Base-by-base conservation (phyloP, 768 basidiomycete species). In the Cubamyces lactineus region DNA sequence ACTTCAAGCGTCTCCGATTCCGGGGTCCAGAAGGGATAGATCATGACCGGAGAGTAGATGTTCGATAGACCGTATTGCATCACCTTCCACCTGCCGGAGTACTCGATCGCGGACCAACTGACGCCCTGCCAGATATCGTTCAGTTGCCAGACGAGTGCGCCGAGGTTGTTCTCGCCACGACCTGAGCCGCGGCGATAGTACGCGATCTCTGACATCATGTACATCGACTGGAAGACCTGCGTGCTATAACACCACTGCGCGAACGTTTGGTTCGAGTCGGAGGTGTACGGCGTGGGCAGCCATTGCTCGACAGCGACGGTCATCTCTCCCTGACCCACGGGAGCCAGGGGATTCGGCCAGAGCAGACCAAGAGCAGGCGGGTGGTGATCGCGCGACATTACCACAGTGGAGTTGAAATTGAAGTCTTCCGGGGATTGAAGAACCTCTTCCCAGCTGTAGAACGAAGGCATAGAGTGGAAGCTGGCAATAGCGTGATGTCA, bases 191-290 rank as follows among this genome's bases (percentile, higher is more conserved):
- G 81, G 34, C 85, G 76, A 71, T 86, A 86, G 76, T 78, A 86
- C 7, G 83, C 79, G 45, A 85, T 79, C 67, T 86, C 75, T 17
- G 83, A 77, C 17, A 79, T 76, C 76, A 85, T 84, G 47, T 81
- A 79, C 77, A 86, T 79, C 21, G 80, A 74, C 65, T 85, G 85
- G 79, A 85, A 85, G 21, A 85, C 64, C 64, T 86, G 85, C 4
- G 84, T 85, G 70, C 82, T 84, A 75, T 78, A 86, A 70, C 82
- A 85, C 84, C 84, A 85, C 67, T 85, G 83, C 0, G 84, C 81
- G 69, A 86, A 86, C 0, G 84, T 86, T 65, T 83, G 79, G 62
- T 86, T 84, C 24, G 78, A 59, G 66, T 83, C 76, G 16, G 77
- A 60, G 1, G 80, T 82, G 11, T 69, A 70, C 2, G 84, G 84